phyloP scores from a whole-genome alignment of 441 rosid species.

The Adansonia rubrostipa region DNA sequence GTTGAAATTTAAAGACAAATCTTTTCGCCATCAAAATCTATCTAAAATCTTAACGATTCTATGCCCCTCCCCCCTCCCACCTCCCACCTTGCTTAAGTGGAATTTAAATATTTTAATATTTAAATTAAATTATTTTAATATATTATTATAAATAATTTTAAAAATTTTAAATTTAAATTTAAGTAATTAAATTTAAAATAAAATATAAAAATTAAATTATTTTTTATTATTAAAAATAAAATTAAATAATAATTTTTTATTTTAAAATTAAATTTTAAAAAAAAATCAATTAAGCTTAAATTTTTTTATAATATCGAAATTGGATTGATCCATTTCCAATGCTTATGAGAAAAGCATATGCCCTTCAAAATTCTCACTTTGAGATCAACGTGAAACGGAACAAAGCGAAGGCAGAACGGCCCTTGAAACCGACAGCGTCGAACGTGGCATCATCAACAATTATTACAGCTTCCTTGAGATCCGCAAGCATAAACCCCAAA shows the following conservation, averaged over 20 bases:
- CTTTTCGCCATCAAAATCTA: neutral
- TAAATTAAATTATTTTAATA: too few relatives aligned
- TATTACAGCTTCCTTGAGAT: neutral
- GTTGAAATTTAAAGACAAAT: too few relatives aligned
- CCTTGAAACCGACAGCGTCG: neutral
- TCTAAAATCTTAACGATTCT: neutral
- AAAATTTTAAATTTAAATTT: too few relatives aligned
- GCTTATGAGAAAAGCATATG: neutral
- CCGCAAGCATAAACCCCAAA: constrained; percentile 24
- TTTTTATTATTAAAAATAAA: too few relatives aligned
- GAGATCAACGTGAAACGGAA: neutral
- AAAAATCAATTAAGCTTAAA: too few relatives aligned
- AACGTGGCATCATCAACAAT: neutral
- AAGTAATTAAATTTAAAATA: too few relatives aligned
- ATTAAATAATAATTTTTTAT: too few relatives aligned
- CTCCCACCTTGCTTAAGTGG: too few relatives aligned
- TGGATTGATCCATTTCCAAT: constrained; percentile 18
- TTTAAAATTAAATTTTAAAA: too few relatives aligned
- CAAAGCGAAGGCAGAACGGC: neutral
- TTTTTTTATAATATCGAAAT: neutral
- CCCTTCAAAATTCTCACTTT: neutral
- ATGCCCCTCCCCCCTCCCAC: neutral
- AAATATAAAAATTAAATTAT: too few relatives aligned
- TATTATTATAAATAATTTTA: too few relatives aligned
- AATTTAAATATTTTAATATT: too few relatives aligned